phyloP scores from a whole-genome alignment of 2,329 filamentous ascomycete genomes.

The Trichoderma guizhouense region DNA sequence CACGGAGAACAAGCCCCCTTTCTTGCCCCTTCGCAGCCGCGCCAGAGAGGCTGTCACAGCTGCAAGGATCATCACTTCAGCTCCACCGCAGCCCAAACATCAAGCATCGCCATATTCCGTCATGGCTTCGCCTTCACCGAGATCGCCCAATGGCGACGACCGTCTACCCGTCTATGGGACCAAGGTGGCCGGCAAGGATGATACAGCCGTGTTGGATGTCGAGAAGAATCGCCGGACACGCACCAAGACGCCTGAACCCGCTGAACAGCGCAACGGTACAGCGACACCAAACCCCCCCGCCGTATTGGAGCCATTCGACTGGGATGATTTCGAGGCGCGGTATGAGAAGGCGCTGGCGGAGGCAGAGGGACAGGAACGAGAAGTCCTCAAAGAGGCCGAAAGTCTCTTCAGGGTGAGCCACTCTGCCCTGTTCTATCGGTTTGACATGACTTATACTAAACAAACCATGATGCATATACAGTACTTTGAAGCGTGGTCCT shows the following conservation, averaged over 20 bases:
- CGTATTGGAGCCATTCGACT: constrained; percentile 62
- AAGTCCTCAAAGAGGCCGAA: constrained; percentile 65
- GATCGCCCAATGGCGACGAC: constrained; percentile 15
- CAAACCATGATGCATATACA: constrained; percentile 33
- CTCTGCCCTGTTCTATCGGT: background rate
- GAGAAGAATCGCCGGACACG: constrained; percentile 23
- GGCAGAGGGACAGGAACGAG: constrained; percentile 60
- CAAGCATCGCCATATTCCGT: background rate
- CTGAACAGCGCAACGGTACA: constrained; percentile 30
- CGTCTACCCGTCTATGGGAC: constrained; percentile 7
- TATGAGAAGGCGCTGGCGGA: constrained; percentile 65
- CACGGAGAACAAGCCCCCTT: background rate
- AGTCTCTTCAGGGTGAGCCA: constrained; percentile 58
- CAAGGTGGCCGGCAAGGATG: constrained; percentile 20
- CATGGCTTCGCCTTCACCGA: constrained; percentile 23
- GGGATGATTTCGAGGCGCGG: constrained; percentile 69
- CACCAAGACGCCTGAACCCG: constrained; percentile 39
- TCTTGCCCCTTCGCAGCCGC: background rate
- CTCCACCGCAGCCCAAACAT: constrained; percentile 1
- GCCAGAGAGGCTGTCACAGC: background rate
- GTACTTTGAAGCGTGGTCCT: constrained; percentile 79
- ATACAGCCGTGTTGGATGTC: constrained; percentile 24
- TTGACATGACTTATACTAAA: background rate
- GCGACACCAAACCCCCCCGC: constrained; percentile 49
- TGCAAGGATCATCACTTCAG: constrained; percentile 7